Conservation (phyloP, 108 stramenopile genomes). For the Pseudonitzschia delicatissima region DNA sequence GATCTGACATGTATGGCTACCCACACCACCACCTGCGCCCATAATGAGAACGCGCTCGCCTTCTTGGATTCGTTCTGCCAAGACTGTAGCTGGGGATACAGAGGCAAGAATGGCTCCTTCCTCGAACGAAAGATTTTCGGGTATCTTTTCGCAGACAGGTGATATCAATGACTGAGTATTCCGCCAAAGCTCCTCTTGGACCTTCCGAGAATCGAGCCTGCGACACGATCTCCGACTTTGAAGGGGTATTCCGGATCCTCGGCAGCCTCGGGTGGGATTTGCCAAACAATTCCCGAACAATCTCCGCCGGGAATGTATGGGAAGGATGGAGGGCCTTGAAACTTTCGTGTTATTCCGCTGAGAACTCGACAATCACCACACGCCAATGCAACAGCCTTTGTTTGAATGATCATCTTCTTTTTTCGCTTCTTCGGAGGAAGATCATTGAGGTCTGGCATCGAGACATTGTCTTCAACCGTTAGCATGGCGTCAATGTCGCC, state of each 20-base stretch:
- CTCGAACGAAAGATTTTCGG: constrained; percentile 34
- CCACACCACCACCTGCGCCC: constrained; percentile 65
- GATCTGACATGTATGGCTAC: constrained; percentile 50
- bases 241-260: constrained; percentile 25
- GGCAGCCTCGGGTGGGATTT: constrained; percentile 33
- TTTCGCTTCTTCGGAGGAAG: constrained; percentile 20
- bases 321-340: constrained; percentile 66
- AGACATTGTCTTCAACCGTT: constrained; percentile 44
- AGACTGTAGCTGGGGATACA: constrained; percentile 36
- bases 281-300: constrained; percentile 49
- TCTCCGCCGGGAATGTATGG: constrained; percentile 72
- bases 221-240: constrained; percentile 53
- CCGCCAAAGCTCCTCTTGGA: constrained; percentile 57
- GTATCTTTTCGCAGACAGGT: constrained; percentile 48
- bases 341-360: constrained; percentile 47
- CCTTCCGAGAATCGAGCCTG: constrained; percentile 45
- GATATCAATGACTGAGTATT: constrained; percentile 47
- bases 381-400: constrained; percentile 52
- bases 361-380: constrained; percentile 62
- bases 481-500: constrained; percentile 54
- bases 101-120: constrained; percentile 55
- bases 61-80: constrained; percentile 41
- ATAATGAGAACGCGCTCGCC: constrained; percentile 55
- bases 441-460: constrained; percentile 28
- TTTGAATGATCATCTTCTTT: constrained; percentile 42